Evolutionary conservation across 331 rosid genomes (phyloP).

Genomic region (Malus hybrid): DNA sequence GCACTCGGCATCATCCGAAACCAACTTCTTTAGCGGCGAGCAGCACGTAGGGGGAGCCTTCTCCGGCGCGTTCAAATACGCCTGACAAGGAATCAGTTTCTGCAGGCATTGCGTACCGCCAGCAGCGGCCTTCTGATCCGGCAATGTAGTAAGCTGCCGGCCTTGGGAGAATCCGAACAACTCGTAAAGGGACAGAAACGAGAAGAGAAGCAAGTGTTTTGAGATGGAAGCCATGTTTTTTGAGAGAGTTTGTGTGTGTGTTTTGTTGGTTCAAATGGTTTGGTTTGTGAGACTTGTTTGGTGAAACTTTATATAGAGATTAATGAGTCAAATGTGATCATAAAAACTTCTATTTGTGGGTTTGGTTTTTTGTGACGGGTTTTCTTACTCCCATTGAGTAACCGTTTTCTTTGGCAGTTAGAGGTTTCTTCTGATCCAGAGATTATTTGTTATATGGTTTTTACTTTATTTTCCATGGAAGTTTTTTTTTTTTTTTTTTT

Average conservation of each 20-base stretch:
- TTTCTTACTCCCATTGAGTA: not conserved
- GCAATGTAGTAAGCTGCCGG: not conserved
- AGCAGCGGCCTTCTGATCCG: not conserved
- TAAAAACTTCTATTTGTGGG: not conserved
- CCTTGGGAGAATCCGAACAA: conserved; percentile 8
- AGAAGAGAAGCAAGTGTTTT: not conserved
- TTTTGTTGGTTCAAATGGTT: not conserved
- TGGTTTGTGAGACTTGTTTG: not conserved
- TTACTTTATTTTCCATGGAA: not conserved
- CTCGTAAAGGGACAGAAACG: not conserved
- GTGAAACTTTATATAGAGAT: not conserved
- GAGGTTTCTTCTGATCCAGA: not conserved
- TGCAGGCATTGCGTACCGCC: conserved; percentile 31
- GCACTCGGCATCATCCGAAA: conserved; percentile 12
- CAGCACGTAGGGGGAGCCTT: conserved; percentile 35
- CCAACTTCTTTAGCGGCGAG: conserved; percentile 24
- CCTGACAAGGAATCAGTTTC: conserved; percentile 42
- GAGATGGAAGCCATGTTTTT: not conserved
- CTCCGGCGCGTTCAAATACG: conserved; percentile 11
- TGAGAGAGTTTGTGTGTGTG: not conserved
- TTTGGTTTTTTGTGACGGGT: not conserved
- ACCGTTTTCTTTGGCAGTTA: too few species aligned
- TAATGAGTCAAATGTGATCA: not conserved
- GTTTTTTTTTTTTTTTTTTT: not conserved
- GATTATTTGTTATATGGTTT: not conserved